Evolutionary conservation across 176 grass and related monocot species (phyloP), one percentile per base, ranked within the genome.

Genomic region (Poa pratensis): DNA sequence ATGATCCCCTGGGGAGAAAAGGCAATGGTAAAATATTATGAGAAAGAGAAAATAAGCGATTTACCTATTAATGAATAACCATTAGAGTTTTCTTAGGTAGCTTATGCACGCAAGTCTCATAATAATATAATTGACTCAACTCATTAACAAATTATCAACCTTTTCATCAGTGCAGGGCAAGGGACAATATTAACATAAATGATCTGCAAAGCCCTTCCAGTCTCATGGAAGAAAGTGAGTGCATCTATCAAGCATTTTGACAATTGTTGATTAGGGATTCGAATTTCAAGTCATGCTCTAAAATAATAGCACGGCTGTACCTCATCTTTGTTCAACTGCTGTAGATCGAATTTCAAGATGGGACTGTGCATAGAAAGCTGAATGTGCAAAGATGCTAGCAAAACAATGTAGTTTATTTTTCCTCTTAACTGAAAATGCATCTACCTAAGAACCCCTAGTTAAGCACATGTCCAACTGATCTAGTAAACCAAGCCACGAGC

Each of bases 1-100:
- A 83, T 90, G 84, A 78, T 95, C 85, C 45, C 96, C 93, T 96
- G 93, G 42, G 70, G 32, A 87, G 17, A 82, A 66, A 53, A 43
- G 9, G 10, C 53, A 90, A 86, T 59, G 48, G 17, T 26, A 80
- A 50, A 51, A 66, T 60, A 75, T 14, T 46, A 69, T 7, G 69
- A 34, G 73, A 85, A 24, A 19, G 24, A 59, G 16, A 57, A 65
- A 65, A 65, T 35, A 9, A 68, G 64, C 9, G 30, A 32, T 18
- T 30, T 67, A 67, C 63, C 28, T 67, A 35, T 34, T 66, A 64
- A 64, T 64, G 23, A 34, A 17, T 32, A 35, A 67, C 27, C 12
- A 65, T 35, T 67, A 9, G 28, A 35, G 24, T 20, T 28, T 19
- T 30, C 13, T 73, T 73, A 24, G 11, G 69, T 73, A 52, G 48